These are phyloP conservation scores for Cymbopogon flexuosus DNA, from an alignment of 202 grass and related monocot species.

Conservation along the genomic window DNA sequence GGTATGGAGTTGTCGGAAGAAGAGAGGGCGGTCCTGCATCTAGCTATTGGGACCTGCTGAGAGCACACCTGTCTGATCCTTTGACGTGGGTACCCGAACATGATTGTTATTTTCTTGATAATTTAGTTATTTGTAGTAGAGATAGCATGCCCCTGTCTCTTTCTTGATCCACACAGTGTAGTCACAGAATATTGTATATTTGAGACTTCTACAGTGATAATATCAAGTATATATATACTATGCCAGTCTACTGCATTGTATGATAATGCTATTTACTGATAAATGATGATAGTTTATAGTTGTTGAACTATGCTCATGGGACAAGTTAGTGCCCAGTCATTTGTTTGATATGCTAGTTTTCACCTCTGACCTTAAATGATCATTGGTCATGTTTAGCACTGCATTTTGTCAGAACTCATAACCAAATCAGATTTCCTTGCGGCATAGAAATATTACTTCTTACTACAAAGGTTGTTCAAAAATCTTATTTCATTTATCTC, in stretches of 20 bases:
- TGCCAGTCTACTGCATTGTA: background rate
- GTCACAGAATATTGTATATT: background rate
- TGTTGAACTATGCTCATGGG: background rate
- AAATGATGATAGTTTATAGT: background rate
- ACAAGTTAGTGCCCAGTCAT: background rate
- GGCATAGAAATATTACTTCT: background rate
- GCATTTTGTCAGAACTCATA: background rate
- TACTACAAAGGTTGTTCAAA: background rate
- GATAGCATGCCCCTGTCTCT: background rate
- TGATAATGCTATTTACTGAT: background rate
- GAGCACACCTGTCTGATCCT: slow-evolving; percentile 65
- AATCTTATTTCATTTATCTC: slow-evolving; percentile 16
- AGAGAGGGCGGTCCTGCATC: slow-evolving; percentile 46
- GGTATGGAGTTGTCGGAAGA: slow-evolving; percentile 45
- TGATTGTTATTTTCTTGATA: background rate
- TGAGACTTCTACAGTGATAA: background rate
- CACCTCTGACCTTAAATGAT: background rate
- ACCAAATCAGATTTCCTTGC: background rate
- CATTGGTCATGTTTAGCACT: background rate
- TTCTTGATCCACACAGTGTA: slow-evolving; percentile 8
- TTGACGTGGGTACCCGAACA: slow-evolving; percentile 48
- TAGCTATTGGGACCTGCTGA: slow-evolving; percentile 65
- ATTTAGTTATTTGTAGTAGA: background rate
- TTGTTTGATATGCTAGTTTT: background rate
- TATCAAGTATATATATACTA: background rate